Evolutionary conservation across 805 yeast genomes (phyloP).

Genomic region (Kluyveromyces nonfermentans): DNA sequence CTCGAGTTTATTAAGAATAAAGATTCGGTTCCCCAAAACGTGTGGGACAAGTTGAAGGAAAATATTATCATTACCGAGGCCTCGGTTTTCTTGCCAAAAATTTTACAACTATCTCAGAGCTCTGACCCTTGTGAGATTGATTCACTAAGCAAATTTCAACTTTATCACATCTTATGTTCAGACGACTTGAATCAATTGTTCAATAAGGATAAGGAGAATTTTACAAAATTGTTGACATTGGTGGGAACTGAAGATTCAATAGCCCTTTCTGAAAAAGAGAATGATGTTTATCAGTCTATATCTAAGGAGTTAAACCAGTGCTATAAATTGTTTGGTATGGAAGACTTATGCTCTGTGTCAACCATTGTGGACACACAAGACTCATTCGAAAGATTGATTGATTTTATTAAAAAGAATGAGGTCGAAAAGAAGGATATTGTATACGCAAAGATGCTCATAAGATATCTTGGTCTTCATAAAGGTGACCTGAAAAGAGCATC

Average conservation of each 20-base stretch:
- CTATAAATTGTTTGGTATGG: conserved; percentile 3
- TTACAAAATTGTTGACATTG: conserved; percentile 9
- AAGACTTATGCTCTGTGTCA: conserved; percentile 2
- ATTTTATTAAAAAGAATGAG: conserved; percentile 29
- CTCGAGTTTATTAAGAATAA: conserved; percentile 13
- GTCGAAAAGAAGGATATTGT: conserved; percentile 24
- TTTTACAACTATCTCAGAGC: neutral
- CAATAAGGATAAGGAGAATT: conserved; percentile 5
- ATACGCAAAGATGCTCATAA: conserved; percentile 13
- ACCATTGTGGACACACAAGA: neutral
- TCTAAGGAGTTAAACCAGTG: conserved; percentile 1
- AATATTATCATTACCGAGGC: conserved; percentile 3
- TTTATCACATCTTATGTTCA: conserved; percentile 8
- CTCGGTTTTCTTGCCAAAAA: conserved; percentile 3
- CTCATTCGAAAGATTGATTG: conserved; percentile 9
- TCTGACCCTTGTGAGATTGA: neutral
- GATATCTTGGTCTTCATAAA: conserved; percentile 14
- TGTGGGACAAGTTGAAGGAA: conserved; percentile 2
- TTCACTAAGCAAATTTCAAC: conserved; percentile 12
- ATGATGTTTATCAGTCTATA: conserved; percentile 1
- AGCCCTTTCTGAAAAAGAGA: conserved; percentile 13
- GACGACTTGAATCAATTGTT: conserved; percentile 8
- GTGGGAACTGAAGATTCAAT: conserved; percentile 11
- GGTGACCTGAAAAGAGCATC: conserved; percentile 23
- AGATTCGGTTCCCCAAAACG: neutral